A percentile compares a stretch with the other conserved stretches of the same genome.
phyloP scores from a whole-genome alignment of 805 yeast species.

The Saturnispora bothae region DNA sequence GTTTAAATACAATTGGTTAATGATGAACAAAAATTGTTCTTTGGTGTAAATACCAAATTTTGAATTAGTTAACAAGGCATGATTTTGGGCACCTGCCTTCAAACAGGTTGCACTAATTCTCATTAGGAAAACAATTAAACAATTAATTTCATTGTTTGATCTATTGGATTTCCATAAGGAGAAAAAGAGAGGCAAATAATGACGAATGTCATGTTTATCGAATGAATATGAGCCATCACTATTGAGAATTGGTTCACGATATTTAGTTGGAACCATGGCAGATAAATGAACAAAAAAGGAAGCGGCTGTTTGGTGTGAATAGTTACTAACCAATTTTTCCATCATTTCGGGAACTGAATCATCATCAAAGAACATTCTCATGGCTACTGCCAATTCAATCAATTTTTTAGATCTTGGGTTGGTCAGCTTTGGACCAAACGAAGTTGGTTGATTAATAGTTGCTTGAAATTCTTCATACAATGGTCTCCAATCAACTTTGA shows the following conservation, averaged over 20 bases:
- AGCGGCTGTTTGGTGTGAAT: slow-evolving; percentile 43
- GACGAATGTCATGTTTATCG: slow-evolving; percentile 24
- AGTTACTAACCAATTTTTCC: slow-evolving; percentile 39
- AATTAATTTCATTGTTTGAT: slow-evolving; percentile 43
- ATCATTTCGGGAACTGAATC: slow-evolving; percentile 40
- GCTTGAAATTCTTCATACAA: slow-evolving; percentile 29
- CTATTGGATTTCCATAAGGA: slow-evolving; percentile 58
- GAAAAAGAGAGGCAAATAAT: slow-evolving; percentile 57
- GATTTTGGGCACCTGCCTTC: slow-evolving; percentile 22
- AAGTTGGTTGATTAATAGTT: slow-evolving; percentile 37
- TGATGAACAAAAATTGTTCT: slow-evolving; percentile 48
- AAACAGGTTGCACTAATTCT: slow-evolving; percentile 44
- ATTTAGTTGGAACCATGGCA: slow-evolving; percentile 40
- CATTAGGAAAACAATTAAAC: slow-evolving; percentile 55
- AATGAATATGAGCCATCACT: slow-evolving; percentile 15
- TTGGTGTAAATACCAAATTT: slow-evolving; percentile 54
- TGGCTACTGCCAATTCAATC: slow-evolving; percentile 40
- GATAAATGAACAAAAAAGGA: slow-evolving; percentile 42
- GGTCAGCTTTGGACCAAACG: slow-evolving; percentile 39
- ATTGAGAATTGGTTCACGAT: slow-evolving; percentile 19
- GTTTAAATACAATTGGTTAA: slow-evolving; percentile 38
- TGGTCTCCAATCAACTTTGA: slow-evolving; percentile 42
- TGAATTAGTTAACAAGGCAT: slow-evolving; percentile 29
- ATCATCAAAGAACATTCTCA: slow-evolving; percentile 44
- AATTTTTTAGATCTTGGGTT: slow-evolving; percentile 38